These are phyloP conservation scores for Micractinium sp. DNA, from an alignment of 139 green algal species.

Conservation along the genomic window DNA sequence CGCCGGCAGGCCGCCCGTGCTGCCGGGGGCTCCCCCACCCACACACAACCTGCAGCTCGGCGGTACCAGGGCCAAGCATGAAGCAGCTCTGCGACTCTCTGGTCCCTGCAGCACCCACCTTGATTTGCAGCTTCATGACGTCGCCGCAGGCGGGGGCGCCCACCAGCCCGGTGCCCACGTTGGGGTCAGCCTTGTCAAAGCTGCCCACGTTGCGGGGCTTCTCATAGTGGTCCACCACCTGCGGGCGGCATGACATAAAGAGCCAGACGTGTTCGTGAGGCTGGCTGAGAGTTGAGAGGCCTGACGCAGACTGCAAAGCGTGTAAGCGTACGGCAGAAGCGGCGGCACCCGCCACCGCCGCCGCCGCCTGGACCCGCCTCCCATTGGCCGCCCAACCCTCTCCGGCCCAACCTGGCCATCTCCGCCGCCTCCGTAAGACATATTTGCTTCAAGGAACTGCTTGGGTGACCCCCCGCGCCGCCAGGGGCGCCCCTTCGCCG, in stretches of 20 bases:
- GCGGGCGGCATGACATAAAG: slow-evolving; percentile 4
- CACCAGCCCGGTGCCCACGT: slow-evolving; percentile 91
- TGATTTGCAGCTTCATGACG: slow-evolving; percentile 99
- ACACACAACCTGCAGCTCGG: too few species aligned
- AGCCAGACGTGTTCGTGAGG: too few species aligned
- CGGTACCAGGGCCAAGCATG: too few species aligned
- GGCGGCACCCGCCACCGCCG: not conserved
- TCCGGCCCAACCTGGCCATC: too few species aligned
- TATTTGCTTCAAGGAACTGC: not conserved
- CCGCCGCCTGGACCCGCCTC: too few species aligned
- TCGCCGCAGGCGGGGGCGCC: slow-evolving; percentile 96
- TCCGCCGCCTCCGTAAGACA: not conserved
- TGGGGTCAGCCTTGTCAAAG: slow-evolving; percentile 94
- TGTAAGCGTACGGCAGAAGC: not conserved
- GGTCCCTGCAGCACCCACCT: not conserved
- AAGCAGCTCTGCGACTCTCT: too few species aligned
- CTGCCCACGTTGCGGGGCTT: slow-evolving; percentile 95
- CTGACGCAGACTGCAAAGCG: not conserved
- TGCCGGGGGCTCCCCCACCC: too few species aligned
- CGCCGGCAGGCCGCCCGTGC: too few species aligned
- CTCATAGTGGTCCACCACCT: slow-evolving; percentile 99
- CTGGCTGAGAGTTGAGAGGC: too few species aligned
- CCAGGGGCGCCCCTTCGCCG: not conserved
- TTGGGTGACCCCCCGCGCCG: not conserved
- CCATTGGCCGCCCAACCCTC: too few species aligned